Base-by-base conservation (phyloP, 768 basidiomycete species). In the Bullera alba region DNA sequence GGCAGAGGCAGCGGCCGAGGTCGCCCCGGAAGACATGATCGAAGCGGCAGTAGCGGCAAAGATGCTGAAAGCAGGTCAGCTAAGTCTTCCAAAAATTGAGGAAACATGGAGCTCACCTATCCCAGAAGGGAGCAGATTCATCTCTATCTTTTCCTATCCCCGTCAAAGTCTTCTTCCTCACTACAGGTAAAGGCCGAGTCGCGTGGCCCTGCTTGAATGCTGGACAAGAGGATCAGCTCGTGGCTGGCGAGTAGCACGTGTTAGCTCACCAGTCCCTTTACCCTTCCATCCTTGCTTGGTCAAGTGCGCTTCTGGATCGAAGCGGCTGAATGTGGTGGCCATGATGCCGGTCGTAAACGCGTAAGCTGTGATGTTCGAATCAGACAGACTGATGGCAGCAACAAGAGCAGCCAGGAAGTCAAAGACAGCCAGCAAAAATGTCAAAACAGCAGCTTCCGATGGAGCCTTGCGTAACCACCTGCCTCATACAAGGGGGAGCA, bases 121-220 rank as follows among this genome's bases (percentile, higher is more conserved):
- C 91, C 91, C 91, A 96, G 79, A 96, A 96, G 44, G 91, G 90
- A 68, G 91, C 90, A 0, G 89, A 88, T 61, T 92, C 90, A 64
- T 93, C 91, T 58, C 90, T 80, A 71, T 96, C 88, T 70, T 89
- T 91, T 49, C 91, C 91, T 51, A 96, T 72, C 2, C 91, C 91
- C 8, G 81, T 75, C n/a, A 92, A 76, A 4, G 79, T 87, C 74
- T 83, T 84, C 76, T 95, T 95, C 69, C 86, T 85, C 1, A 84
- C 78, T 34, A 90, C 80, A 4, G 83, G 79, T 27, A 96, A 74
- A 1, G 91, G 91, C 5, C 81, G 78, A 17, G 76, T 77, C 32
- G 91, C 82, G 44, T 87, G 84, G 5, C 86, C 91, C 12, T 84
- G 75, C 25, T 88, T 83, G n/a, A 95, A 82, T 15, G 83, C 90